phyloP scores from a whole-genome alignment of 805 yeast genomes.

The Soucietia sequanensis region DNA sequence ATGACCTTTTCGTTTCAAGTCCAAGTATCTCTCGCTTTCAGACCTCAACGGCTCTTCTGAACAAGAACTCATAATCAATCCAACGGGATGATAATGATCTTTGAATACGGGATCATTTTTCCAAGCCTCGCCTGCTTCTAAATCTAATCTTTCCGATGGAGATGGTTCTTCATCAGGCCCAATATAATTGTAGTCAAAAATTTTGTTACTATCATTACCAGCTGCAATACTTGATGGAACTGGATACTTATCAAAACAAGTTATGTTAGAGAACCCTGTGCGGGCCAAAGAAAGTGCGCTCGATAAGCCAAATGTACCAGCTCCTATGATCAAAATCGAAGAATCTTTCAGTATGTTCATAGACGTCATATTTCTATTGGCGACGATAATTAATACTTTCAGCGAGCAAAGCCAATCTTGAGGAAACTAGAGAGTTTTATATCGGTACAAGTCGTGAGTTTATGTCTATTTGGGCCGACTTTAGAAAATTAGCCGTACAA shows the following conservation, averaged over 20 bases:
- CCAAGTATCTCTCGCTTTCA: not conserved
- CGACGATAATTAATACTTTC: too few relatives aligned
- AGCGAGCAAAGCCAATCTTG: too few relatives aligned
- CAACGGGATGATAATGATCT: not conserved
- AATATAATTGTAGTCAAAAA: constrained; percentile 1
- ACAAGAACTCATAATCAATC: not conserved
- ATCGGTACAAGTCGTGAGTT: too few relatives aligned
- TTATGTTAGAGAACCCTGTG: constrained; percentile 2
- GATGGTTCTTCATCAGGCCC: constrained; percentile 1
- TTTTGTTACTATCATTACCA: constrained; percentile 8
- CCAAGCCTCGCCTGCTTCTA: constrained; percentile 8
- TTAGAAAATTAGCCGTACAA: too few relatives aligned
- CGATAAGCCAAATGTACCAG: constrained; percentile 7
- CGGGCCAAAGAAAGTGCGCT: constrained; percentile 5
- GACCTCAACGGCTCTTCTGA: constrained; percentile 1
- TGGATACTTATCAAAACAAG: constrained; percentile 4
- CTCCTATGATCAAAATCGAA: constrained; percentile 5
- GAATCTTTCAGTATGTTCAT: too few relatives aligned
- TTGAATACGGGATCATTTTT: constrained; percentile 5
- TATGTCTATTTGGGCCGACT: too few relatives aligned
- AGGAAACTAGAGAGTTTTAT: too few relatives aligned
- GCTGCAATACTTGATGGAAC: constrained; percentile 4
- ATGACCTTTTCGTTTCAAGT: constrained; percentile 1
- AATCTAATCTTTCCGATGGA: constrained; percentile 5
- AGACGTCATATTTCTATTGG: too few relatives aligned